Evolutionary conservation across 177 flowering plant genomes (phyloP), one percentile per base, ranked within the genome.

Genomic region (Vitis hybrid): DNA sequence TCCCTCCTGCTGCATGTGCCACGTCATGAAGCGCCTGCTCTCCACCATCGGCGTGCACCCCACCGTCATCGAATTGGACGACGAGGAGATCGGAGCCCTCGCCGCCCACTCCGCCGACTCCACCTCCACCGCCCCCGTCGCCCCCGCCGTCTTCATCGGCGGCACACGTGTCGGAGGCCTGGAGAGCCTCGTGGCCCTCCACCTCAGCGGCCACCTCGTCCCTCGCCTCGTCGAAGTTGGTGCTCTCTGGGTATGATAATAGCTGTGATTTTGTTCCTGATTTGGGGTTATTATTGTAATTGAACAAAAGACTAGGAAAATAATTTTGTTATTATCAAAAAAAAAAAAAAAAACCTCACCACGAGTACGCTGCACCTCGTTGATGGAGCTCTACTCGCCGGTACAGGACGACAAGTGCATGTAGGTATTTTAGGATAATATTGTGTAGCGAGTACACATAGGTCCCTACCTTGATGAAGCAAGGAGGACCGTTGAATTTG

Each of bases 81-180:
- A 89, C 64, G 74, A 82, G 63, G 91, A 87, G 90, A 83, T 84
- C 83, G 48, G 72, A 45, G 80, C 89, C 19, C 87, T 87, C 73
- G 75, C 89, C 68, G 30, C 69, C 54, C 57, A 74, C 63, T 58
- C 6, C 57, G 11, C 68, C 57, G 3, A 56, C 1, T 70, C 64
- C 49, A 9, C 23, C 21, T 49, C 39, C 32, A 32, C 50, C 23
- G 58, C 11, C 54, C 13, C 70, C 0, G 81, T 52, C 7, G 75
- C 81, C 2, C 97, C 99, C 49, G 86, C 84, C 3, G 85, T 91
- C 60, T 95, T 85, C 82, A 86, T 93, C 21, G 97, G 97, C 2
- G 98, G 97, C 48, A 67, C 83, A 13, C 79, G 84, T 65, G 88
- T 93, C 51, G 99, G 98, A 0, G 94, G 97, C 5, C 69, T 93